A percentile compares a stretch with the other conserved stretches of the same genome.
These are phyloP conservation scores for Aureobasidium uvarum DNA, from an alignment of 2,329 filamentous ascomycete genomes.

Conservation along the genomic window DNA sequence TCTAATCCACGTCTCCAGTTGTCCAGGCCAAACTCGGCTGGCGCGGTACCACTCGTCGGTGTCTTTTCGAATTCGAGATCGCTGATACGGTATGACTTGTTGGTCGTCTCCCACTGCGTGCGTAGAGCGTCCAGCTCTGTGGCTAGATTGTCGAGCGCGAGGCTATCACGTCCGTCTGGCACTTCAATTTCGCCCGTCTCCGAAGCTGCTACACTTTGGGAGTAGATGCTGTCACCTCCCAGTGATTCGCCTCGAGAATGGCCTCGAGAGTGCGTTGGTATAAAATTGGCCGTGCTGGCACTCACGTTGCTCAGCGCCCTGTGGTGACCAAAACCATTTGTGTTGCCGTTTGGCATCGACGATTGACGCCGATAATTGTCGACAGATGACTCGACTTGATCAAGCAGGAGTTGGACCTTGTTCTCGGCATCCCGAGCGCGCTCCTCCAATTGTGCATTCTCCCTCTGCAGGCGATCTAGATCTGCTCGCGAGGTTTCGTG, in stretches of 20 bases:
- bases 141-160: slow-evolving; percentile 85
- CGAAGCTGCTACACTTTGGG: slow-evolving; percentile 43
- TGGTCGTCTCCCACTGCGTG: slow-evolving; percentile 92
- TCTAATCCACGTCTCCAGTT: slow-evolving; percentile 24
- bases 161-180: slow-evolving; percentile 53
- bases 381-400: slow-evolving; percentile 91
- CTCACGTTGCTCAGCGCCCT: slow-evolving; percentile 39
- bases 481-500: slow-evolving; percentile 58
- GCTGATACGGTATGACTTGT: slow-evolving; percentile 89
- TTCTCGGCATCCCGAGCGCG: slow-evolving; percentile 87
- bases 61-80: slow-evolving; percentile 45
- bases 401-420: slow-evolving; percentile 86
- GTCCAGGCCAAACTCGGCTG: slow-evolving; percentile 17
- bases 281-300: slow-evolving; percentile 42
- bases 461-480: slow-evolving; percentile 75
- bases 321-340: slow-evolving; percentile 49
- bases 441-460: slow-evolving; percentile 77
- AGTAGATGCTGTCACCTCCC: slow-evolving; percentile 58
- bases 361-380: slow-evolving; percentile 87
- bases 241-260: slow-evolving; percentile 59
- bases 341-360: slow-evolving; percentile 40
- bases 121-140: slow-evolving; percentile 84
- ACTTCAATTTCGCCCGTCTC: slow-evolving; percentile 31
- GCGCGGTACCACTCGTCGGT: slow-evolving; percentile 21
- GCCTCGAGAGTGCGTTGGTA: slow-evolving; percentile 39